These are phyloP conservation scores for Eutrema yunnanense DNA, from an alignment of 345 rosid genomes.

Conservation along the genomic window DNA sequence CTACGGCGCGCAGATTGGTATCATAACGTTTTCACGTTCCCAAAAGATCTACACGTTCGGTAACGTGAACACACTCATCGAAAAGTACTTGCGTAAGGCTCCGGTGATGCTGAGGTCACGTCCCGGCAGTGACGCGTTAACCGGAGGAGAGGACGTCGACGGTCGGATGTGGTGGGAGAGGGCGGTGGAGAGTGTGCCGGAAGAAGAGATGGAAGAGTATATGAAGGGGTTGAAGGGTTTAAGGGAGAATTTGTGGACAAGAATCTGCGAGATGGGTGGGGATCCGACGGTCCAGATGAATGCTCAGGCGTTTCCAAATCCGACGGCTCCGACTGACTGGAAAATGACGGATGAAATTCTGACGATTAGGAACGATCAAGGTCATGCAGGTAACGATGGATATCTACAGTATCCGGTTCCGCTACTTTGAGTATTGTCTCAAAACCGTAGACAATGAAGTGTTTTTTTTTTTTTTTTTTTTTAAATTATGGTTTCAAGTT, in stretches of 20 bases:
- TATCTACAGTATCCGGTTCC: not conserved
- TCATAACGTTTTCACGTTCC: slow-evolving; percentile 25
- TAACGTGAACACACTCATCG: slow-evolving; percentile 21
- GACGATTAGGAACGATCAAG: slow-evolving; percentile 1
- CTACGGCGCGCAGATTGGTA: slow-evolving; percentile 25
- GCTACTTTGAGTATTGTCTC: not conserved
- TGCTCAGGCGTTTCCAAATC: not conserved
- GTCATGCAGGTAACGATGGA: slow-evolving; percentile 2
- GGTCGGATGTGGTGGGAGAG: slow-evolving; percentile 32
- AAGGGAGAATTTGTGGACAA: slow-evolving; percentile 8
- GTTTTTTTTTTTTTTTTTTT: not conserved
- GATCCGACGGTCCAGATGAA: slow-evolving; percentile 13
- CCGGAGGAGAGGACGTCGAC: not conserved
- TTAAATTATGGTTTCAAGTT: not conserved
- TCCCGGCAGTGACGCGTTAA: not conserved
- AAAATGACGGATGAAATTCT: not conserved
- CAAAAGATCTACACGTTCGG: slow-evolving; percentile 26
- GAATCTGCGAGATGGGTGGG: slow-evolving; percentile 11
- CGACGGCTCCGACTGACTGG: slow-evolving; percentile 8
- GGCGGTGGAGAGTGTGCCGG: slow-evolving; percentile 26
- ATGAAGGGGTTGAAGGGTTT: slow-evolving; percentile 6
- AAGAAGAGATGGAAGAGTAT: slow-evolving; percentile 26
- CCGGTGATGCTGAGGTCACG: slow-evolving; percentile 13
- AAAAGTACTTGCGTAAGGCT: slow-evolving; percentile 7
- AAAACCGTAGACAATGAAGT: not conserved